phyloP scores from a whole-genome alignment of 129 eudicot genomes.

The Glebionis coronaria region DNA sequence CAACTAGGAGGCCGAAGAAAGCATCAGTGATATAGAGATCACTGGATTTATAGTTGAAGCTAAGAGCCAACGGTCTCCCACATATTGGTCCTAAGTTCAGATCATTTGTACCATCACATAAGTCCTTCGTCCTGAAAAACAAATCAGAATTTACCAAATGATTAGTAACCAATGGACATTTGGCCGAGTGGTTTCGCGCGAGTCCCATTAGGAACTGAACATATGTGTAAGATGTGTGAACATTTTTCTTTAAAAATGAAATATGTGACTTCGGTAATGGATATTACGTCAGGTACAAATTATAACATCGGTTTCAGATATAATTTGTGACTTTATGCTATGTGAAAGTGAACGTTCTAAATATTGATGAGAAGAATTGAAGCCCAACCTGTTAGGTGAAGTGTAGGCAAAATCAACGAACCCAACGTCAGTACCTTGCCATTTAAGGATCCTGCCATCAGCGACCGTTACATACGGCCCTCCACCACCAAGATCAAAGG shows the following conservation, averaged over 20 bases:
- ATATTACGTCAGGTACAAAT: too few species aligned
- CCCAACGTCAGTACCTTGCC: conserved; percentile 33
- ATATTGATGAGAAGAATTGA: not conserved
- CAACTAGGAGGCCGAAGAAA: conserved; percentile 30
- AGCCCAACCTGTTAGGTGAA: conserved; percentile 39
- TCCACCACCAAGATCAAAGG: conserved; percentile 32
- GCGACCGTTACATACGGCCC: conserved; percentile 39
- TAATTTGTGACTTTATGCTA: too few species aligned
- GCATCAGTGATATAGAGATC: conserved; percentile 35
- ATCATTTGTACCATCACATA: conserved; percentile 41
- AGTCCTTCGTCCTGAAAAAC: conserved; percentile 36
- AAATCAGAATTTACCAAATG: not conserved
- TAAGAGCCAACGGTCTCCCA: conserved; percentile 41
- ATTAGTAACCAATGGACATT: not conserved
- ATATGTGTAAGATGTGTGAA: too few species aligned
- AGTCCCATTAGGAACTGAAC: too few species aligned
- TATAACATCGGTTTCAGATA: too few species aligned
- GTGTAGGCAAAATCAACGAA: conserved; percentile 43
- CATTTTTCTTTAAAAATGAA: too few species aligned
- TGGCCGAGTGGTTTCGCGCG: too few species aligned
- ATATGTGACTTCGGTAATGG: too few species aligned
- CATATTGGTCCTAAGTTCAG: conserved; percentile 26
- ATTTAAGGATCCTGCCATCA: conserved; percentile 48
- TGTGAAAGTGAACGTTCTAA: too few species aligned
- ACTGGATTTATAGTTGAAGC: conserved; percentile 36